Conservation (phyloP, 2,329 filamentous ascomycete species). For the Curvularia hawaiiensis region DNA sequence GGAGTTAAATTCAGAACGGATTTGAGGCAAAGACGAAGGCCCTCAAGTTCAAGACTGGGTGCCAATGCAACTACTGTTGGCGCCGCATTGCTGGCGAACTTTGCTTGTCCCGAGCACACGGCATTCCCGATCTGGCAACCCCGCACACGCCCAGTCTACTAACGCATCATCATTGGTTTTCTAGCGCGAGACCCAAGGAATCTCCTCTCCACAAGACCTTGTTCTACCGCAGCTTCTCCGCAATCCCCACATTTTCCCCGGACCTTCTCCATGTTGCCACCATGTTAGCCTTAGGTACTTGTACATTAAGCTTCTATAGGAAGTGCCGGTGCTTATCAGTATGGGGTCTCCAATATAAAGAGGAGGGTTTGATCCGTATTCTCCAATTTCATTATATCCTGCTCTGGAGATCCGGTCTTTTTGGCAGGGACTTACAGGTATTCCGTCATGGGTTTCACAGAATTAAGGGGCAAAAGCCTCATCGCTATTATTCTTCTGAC, state of each 20-base stretch:
- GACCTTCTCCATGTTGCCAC: neutral
- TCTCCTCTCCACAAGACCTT: neutral
- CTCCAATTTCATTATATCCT: neutral
- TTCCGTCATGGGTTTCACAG: slow-evolving; percentile 16
- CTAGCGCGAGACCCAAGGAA: neutral
- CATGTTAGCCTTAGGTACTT: neutral
- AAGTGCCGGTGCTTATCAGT: slow-evolving; percentile 11
- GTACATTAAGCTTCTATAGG: slow-evolving; percentile 9
- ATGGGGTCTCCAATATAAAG: slow-evolving; percentile 7
- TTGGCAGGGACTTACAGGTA: neutral
- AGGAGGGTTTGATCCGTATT: neutral
- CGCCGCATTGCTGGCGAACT: slow-evolving; percentile 4
- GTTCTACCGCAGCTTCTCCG: slow-evolving; percentile 8
- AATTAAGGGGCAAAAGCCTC: slow-evolving; percentile 22
- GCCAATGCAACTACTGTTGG: neutral
- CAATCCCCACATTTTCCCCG: slow-evolving; percentile 20
- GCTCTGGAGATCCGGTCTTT: neutral
- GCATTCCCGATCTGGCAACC: slow-evolving; percentile 15
- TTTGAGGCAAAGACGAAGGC: neutral
- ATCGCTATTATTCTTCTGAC: slow-evolving; percentile 20
- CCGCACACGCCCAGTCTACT: slow-evolving; percentile 15
- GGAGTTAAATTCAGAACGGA: neutral
- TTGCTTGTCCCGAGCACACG: slow-evolving; percentile 5
- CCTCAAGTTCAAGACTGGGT: neutral
- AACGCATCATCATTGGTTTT: neutral